phyloP scores from a whole-genome alignment of 2,329 filamentous ascomycete genomes.

The Penicillium oxalicum region DNA sequence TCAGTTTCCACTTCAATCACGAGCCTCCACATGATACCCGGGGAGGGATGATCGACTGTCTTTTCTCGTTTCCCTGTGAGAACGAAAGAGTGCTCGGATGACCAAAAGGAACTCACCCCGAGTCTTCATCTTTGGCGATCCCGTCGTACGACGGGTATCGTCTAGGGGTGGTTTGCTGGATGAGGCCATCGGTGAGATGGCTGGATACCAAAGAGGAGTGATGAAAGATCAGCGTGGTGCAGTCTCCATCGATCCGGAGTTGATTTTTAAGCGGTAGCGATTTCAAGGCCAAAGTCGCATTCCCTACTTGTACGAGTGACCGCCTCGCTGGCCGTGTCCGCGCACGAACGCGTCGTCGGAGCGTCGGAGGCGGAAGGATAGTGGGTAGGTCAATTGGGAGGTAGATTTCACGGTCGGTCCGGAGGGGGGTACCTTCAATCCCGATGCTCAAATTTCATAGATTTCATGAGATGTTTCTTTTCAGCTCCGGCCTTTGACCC shows the following conservation, averaged over 20 bases:
- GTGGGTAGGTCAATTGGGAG: conserved; percentile 12
- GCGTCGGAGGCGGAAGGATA: too few relatives aligned
- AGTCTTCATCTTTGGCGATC: conserved; percentile 45
- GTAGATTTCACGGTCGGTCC: conserved; percentile 6
- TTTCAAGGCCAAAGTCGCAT: conserved; percentile 32
- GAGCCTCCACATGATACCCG: neutral
- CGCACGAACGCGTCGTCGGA: too few relatives aligned
- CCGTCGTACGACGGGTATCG: conserved; percentile 41
- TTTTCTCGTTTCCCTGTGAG: conserved; percentile 1
- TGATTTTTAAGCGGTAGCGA: conserved; percentile 24
- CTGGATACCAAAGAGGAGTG: conserved; percentile 24
- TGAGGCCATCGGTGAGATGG: conserved; percentile 37
- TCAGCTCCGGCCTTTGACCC: conserved; percentile 12
- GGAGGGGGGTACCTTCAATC: conserved; percentile 4
- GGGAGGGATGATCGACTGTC: conserved; percentile 3
- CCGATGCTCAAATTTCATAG: conserved; percentile 4
- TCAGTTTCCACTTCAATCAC: conserved; percentile 7
- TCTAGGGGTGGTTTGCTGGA: conserved; percentile 40
- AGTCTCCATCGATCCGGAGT: conserved; percentile 37
- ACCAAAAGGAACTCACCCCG: conserved; percentile 37
- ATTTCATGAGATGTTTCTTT: conserved; percentile 9
- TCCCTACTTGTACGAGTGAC: conserved; percentile 22
- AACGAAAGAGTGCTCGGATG: conserved; percentile 3
- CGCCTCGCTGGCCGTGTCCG: neutral
- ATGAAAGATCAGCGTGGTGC: conserved; percentile 32